Conservation (phyloP, 495 filamentous ascomycete species). For the Trichoderma orchidacearum region DNA sequence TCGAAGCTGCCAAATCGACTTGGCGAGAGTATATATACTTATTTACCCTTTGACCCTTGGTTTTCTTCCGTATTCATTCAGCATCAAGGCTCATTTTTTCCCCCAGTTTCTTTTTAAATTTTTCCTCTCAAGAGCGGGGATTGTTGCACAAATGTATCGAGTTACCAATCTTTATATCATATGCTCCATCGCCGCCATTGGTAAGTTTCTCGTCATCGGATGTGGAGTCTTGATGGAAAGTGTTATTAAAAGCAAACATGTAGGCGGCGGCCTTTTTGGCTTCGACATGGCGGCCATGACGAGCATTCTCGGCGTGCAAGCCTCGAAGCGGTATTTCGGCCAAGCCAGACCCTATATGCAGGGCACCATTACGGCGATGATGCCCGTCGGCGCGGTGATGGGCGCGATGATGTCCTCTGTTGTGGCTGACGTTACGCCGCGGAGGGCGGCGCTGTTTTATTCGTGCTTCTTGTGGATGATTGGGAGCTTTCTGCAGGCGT, state of each 20-base stretch:
- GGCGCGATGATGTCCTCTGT: slow-evolving; percentile 52
- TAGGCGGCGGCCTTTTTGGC: slow-evolving; percentile 54
- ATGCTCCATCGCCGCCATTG: slow-evolving; percentile 51
- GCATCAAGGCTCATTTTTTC: too few relatives aligned
- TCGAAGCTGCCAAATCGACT: too few relatives aligned
- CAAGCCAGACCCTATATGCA: slow-evolving; percentile 41
- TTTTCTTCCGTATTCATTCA: too few relatives aligned
- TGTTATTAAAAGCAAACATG: background rate
- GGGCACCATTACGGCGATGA: slow-evolving; percentile 48
- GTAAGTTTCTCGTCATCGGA: slow-evolving; percentile 18
- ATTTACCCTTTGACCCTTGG: too few relatives aligned
- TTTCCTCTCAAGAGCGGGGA: background rate
- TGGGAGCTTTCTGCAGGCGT: background rate
- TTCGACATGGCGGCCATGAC: slow-evolving; percentile 63
- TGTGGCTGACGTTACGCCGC: slow-evolving; percentile 53
- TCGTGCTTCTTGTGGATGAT: slow-evolving; percentile 55
- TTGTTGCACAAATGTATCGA: slow-evolving; percentile 16
- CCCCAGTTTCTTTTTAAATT: too few relatives aligned
- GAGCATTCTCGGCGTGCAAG: slow-evolving; percentile 47
- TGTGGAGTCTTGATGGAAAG: background rate
- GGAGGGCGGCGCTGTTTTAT: slow-evolving; percentile 58
- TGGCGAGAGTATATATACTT: too few relatives aligned
- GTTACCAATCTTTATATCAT: slow-evolving; percentile 46
- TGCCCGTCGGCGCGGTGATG: slow-evolving; percentile 59
- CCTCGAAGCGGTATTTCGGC: slow-evolving; percentile 47